These are phyloP conservation scores for Raffaelea ambrosiae DNA, from an alignment of 2,329 filamentous ascomycete species.

Conservation along the genomic window DNA sequence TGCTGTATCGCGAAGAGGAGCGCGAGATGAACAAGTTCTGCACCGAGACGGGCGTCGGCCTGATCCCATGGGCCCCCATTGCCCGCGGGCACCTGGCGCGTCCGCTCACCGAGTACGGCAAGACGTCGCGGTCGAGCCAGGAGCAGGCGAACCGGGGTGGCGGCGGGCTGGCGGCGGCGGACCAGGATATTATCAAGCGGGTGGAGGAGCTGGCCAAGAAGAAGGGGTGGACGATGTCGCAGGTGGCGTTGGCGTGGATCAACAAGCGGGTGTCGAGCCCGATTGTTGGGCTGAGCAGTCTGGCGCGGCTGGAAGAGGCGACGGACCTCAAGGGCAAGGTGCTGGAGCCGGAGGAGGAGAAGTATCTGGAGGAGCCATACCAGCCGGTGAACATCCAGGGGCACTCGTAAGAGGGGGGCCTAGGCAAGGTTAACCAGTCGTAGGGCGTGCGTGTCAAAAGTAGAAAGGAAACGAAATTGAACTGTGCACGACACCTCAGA, in stretches of 20 bases:
- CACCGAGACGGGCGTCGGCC: constrained; percentile 29
- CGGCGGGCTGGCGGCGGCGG: constrained; percentile 9
- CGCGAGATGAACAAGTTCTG: constrained; percentile 35
- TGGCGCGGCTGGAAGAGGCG: constrained; percentile 51
- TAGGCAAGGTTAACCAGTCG: not conserved
- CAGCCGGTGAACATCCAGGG: constrained; percentile 23
- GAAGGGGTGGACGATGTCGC: constrained; percentile 16
- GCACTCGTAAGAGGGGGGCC: not conserved
- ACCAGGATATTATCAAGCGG: constrained; percentile 11
- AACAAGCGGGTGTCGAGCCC: constrained; percentile 44
- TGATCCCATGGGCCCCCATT: constrained; percentile 32
- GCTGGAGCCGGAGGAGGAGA: constrained; percentile 48
- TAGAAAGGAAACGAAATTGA: too few relatives aligned
- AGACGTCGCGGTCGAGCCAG: constrained; percentile 15
- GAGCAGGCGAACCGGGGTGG: constrained; percentile 5
- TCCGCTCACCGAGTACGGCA: constrained; percentile 18
- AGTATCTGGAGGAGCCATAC: constrained; percentile 54
- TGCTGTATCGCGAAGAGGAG: constrained; percentile 56
- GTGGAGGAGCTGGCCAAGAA: constrained; percentile 10
- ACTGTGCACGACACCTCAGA: too few relatives aligned
- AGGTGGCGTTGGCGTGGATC: constrained; percentile 58
- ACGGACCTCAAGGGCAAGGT: constrained; percentile 34
- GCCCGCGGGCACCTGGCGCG: constrained; percentile 28
- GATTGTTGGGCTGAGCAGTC: constrained; percentile 52
- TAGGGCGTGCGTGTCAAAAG: too few relatives aligned